Conservation (phyloP, 352 stramenopile genomes). For the Phytophthora uliginosa region DNA sequence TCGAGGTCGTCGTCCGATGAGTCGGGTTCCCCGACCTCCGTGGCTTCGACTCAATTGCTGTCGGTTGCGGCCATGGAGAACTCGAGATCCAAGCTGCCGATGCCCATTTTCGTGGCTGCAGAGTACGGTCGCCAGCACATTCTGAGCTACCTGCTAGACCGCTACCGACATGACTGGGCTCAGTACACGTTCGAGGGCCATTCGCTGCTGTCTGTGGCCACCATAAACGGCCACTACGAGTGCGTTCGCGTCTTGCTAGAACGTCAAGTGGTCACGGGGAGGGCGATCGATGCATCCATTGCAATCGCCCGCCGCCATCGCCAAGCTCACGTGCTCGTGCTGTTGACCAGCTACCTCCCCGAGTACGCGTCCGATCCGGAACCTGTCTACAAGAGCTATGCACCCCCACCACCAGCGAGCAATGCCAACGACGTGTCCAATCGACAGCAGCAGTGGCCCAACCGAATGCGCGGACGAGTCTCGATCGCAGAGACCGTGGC, state of each 20-base stretch:
- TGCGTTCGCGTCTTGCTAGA: constrained; percentile 70
- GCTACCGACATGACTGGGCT: constrained; percentile 36
- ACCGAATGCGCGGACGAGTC: constrained; percentile 22
- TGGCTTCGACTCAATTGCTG: constrained; percentile 25
- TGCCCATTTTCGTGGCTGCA: constrained; percentile 68
- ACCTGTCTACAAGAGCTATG: constrained; percentile 24
- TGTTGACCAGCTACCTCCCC: constrained; percentile 76
- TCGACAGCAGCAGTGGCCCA: constrained; percentile 20
- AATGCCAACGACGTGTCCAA: constrained; percentile 1
- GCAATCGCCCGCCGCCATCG: constrained; percentile 57
- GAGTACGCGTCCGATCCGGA: constrained; percentile 50
- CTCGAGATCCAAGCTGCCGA: constrained; percentile 51
- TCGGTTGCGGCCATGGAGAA: constrained; percentile 27
- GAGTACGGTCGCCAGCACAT: constrained; percentile 67
- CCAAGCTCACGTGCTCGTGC: constrained; percentile 76
- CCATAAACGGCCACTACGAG: constrained; percentile 76
- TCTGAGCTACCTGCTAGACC: constrained; percentile 55
- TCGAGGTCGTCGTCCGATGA: constrained; percentile 32
- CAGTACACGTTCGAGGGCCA: constrained; percentile 72
- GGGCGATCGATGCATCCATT: constrained; percentile 60
- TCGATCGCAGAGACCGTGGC: constrained; percentile 52
- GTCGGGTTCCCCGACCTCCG: constrained; percentile 23
- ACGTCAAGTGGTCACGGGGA: constrained; percentile 27
- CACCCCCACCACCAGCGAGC: constrained; percentile 3
- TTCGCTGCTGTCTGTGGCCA: constrained; percentile 71